Percentiles rank a stretch among this genome's conserved stretches.
Evolutionary conservation across 352 stramenopile species (phyloP).

Genomic region (Plasmopara halstedii): DNA sequence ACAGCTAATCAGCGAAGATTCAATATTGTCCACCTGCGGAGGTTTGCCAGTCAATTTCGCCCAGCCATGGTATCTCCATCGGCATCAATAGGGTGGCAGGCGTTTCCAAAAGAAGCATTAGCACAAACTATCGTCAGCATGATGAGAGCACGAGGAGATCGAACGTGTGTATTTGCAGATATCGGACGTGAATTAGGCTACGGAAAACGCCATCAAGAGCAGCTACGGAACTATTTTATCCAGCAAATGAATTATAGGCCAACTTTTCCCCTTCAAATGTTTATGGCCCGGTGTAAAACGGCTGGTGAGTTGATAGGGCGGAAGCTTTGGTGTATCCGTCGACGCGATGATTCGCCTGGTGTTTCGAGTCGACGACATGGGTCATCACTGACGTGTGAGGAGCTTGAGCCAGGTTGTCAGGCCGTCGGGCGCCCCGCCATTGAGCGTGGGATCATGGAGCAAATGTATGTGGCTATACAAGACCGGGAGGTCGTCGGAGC

Average conservation of each 20-base stretch:
- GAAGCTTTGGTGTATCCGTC: conserved; percentile 73
- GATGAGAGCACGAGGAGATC: conserved; percentile 50
- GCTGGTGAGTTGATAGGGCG: conserved; percentile 45
- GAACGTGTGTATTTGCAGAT: conserved; percentile 77
- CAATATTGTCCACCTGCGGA: conserved; percentile 73
- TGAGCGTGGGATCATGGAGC: conserved; percentile 74
- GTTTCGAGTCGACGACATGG: conserved; percentile 1
- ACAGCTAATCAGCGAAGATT: conserved; percentile 57
- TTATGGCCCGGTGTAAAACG: conserved; percentile 76
- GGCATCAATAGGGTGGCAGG: conserved; percentile 41
- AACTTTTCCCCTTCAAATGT: conserved; percentile 63
- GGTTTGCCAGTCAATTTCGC: conserved; percentile 56
- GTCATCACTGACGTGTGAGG: conserved; percentile 14
- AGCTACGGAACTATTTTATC: conserved; percentile 76
- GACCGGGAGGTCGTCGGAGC: conserved; percentile 36
- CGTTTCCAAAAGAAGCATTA: conserved; percentile 55
- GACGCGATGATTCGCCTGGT: conserved; percentile 21
- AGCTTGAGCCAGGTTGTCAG: conserved; percentile 12
- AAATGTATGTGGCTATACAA: conserved; percentile 61
- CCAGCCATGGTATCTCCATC: conserved; percentile 57
- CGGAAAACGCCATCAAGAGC: conserved; percentile 70
- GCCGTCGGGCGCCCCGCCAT: conserved; percentile 35
- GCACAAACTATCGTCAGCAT: conserved; percentile 56
- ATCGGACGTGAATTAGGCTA: conserved; percentile 76
- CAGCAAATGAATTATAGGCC: conserved; percentile 54